Conservation (phyloP, 768 basidiomycete genomes). For the Coprinopsis sp. region DNA sequence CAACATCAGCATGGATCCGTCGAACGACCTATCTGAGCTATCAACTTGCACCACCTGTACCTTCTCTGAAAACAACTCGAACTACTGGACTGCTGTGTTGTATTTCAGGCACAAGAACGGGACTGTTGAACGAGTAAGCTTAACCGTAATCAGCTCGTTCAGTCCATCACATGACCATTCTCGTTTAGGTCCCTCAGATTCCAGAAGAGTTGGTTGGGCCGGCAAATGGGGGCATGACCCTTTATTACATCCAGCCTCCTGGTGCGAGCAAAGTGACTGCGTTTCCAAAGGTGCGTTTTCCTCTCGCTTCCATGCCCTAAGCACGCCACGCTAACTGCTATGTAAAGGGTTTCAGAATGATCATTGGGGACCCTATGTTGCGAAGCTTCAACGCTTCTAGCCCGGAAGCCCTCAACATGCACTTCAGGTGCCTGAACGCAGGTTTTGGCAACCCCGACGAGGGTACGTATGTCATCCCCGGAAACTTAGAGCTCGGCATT, state of each 20-base stretch:
- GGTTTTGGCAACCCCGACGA: conserved; percentile 3
- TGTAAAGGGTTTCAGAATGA: conserved; percentile 8
- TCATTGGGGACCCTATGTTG: conserved; percentile 7
- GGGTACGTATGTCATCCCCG: conserved; percentile 1
- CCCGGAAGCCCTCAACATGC: background rate
- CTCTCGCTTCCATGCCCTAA: background rate
- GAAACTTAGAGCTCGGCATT: background rate
- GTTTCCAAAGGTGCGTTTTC: conserved; percentile 15
- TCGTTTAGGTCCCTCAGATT: conserved; percentile 19
- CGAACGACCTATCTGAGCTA: background rate
- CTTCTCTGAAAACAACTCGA: background rate
- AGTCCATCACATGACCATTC: too few relatives aligned
- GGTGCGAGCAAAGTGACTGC: conserved; percentile 12
- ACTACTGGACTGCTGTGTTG: background rate
- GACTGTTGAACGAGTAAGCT: background rate
- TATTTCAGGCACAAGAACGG: background rate
- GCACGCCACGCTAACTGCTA: background rate
- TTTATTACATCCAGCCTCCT: conserved; percentile 19
- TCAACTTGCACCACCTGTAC: background rate
- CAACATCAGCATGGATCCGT: background rate
- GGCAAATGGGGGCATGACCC: conserved; percentile 19
- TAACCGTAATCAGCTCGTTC: too few relatives aligned
- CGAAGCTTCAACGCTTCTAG: conserved; percentile 3
- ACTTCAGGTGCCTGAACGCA: conserved; percentile 3
- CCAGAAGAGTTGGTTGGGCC: conserved; percentile 18